These are phyloP conservation scores for Penicillium verrucosum DNA, from an alignment of 2,329 filamentous ascomycete genomes.

Conservation along the genomic window DNA sequence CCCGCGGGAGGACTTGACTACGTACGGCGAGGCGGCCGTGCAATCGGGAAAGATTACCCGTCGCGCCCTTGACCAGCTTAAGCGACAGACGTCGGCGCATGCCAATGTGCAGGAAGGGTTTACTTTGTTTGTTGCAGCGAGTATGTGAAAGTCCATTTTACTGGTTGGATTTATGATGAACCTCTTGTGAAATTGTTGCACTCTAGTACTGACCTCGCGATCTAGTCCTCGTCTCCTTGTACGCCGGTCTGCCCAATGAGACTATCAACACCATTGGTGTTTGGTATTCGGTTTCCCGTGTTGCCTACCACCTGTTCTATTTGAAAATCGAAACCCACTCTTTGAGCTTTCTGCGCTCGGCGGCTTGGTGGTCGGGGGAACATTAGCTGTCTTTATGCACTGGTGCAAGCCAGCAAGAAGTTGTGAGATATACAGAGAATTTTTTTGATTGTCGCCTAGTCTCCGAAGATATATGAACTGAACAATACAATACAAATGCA, in stretches of 20 bases:
- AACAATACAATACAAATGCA: not conserved
- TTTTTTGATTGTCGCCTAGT: not conserved
- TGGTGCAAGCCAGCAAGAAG: constrained; percentile 37
- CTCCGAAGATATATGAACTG: not conserved
- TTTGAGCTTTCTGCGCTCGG: constrained; percentile 35
- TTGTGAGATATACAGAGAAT: constrained; percentile 11
- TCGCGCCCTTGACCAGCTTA: constrained; percentile 34
- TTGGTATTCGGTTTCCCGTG: constrained; percentile 37
- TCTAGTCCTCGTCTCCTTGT: constrained; percentile 34
- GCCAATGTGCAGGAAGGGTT: constrained; percentile 37
- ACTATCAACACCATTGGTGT: constrained; percentile 38
- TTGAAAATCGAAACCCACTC: constrained; percentile 29
- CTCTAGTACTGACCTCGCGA: not conserved
- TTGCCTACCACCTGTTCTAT: constrained; percentile 36
- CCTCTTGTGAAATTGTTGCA: not conserved
- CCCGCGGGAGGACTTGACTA: constrained; percentile 39
- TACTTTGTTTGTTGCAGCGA: constrained; percentile 37
- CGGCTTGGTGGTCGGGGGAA: constrained; percentile 42
- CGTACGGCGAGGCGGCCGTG: constrained; percentile 37
- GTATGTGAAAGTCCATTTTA: constrained; percentile 11
- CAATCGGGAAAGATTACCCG: constrained; percentile 37
- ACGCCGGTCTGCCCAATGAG: constrained; percentile 34
- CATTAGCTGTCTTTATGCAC: constrained; percentile 37
- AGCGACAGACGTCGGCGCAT: constrained; percentile 37
- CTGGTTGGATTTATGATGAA: not conserved